A percentile compares a stretch with the other conserved stretches of the same genome.
Evolutionary conservation across 1,139 yeast species (phyloP).

Genomic region (Scheffersomyces cryptocercus): DNA sequence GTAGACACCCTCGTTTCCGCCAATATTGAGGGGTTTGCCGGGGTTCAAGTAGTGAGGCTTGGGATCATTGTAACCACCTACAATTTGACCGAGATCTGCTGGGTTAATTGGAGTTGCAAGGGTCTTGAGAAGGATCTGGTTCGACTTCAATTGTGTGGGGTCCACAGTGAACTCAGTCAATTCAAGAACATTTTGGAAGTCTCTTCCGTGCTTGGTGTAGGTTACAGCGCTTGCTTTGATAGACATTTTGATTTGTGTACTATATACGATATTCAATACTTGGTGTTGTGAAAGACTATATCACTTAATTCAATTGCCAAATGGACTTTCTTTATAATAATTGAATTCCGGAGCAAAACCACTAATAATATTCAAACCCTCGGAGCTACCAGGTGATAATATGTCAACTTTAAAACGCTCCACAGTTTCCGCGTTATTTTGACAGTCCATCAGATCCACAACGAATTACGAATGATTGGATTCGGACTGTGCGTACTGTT

Average conservation of each 20-base stretch:
- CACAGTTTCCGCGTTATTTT: no score
- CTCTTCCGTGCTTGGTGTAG: conserved; percentile 18
- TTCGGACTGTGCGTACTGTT: no score
- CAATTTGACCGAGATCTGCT: conserved; percentile 42
- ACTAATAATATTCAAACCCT: no score
- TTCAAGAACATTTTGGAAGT: conserved; percentile 15
- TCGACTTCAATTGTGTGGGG: conserved; percentile 11
- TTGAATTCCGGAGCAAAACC: no score
- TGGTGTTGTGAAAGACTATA: no score
- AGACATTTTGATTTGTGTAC: background rate
- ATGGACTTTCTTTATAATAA: no score
- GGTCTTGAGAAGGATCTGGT: conserved; percentile 16
- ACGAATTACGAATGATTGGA: no score
- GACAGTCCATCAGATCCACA: no score
- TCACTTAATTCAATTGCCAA: no score
- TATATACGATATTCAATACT: no score
- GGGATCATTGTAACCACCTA: conserved; percentile 45
- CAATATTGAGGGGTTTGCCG: conserved; percentile 31
- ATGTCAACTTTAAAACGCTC: no score
- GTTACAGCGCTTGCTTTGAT: conserved; percentile 26
- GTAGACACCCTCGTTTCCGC: conserved; percentile 42
- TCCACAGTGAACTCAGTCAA: conserved; percentile 9
- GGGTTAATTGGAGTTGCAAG: conserved; percentile 33
- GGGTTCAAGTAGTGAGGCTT: conserved; percentile 34
- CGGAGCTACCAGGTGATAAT: no score